Percentiles rank a stretch among this genome's conserved stretches.
These are phyloP conservation scores for Aspergillus panamensis DNA, from an alignment of 495 filamentous ascomycete genomes.

Conservation along the genomic window DNA sequence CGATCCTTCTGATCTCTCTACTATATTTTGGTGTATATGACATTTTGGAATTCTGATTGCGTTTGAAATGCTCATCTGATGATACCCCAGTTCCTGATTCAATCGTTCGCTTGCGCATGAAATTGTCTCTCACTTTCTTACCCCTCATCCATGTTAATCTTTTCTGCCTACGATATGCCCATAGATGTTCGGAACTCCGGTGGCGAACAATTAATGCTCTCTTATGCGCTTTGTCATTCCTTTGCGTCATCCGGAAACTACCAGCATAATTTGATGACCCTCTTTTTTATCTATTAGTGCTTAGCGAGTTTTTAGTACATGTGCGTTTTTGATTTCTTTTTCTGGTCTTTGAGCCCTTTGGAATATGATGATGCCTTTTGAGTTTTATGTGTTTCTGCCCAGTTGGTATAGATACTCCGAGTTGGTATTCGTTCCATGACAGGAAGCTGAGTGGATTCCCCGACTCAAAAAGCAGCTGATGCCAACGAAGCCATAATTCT, in stretches of 20 bases:
- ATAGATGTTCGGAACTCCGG: not conserved
- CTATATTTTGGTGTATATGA: constrained; percentile 1
- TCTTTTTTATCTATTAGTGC: too few relatives aligned
- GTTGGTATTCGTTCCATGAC: not conserved
- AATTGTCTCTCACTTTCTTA: not conserved
- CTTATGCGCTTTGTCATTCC: too few relatives aligned
- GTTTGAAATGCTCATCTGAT: constrained; percentile 13
- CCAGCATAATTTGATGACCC: too few relatives aligned
- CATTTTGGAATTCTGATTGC: constrained; percentile 5
- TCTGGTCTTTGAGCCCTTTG: not conserved
- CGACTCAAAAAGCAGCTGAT: not conserved
- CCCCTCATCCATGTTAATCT: not conserved
- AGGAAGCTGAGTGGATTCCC: too few relatives aligned
- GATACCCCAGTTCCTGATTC: constrained; percentile 22
- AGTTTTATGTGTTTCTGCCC: not conserved
- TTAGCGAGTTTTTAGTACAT: not conserved
- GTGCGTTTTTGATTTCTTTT: not conserved
- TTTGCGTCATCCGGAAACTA: too few relatives aligned
- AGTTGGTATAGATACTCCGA: not conserved
- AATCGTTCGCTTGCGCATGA: constrained; percentile 7
- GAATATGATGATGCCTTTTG: not conserved
- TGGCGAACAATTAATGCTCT: not conserved
- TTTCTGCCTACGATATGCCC: not conserved
- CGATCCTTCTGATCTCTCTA: not conserved
- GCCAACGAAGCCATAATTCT: not conserved